These are phyloP conservation scores for Fraxinus baroniana DNA, from an alignment of 305 asterid genomes.

Conservation along the genomic window DNA sequence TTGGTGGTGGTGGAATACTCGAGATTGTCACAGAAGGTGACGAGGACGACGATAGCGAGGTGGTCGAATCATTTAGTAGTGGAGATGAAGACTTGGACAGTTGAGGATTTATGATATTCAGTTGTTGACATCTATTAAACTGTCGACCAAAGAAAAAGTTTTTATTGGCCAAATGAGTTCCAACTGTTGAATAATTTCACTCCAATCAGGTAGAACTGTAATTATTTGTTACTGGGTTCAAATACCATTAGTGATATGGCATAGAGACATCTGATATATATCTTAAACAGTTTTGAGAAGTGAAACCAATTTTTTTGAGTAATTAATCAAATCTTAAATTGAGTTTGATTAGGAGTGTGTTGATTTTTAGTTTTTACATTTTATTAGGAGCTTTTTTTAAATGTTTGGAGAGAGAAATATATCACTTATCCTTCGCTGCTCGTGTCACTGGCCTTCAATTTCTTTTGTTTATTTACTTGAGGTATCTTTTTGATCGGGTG, in stretches of 20 bases:
- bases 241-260: background rate
- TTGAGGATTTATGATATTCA: background rate
- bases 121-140: background rate
- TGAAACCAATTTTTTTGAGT: background rate
- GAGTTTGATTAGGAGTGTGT: background rate
- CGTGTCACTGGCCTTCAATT: background rate
- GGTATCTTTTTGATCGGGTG: background rate
- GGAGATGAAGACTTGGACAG: slow-evolving; percentile 61
- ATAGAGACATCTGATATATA: background rate
- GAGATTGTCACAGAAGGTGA: slow-evolving; percentile 75
- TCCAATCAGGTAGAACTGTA: background rate
- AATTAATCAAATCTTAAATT: background rate
- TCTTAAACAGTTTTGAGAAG: background rate
- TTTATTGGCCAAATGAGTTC: background rate
- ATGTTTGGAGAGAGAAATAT: background rate
- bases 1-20: slow-evolving; percentile 58
- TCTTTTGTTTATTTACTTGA: background rate
- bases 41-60: slow-evolving; percentile 70
- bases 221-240: background rate
- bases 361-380: background rate
- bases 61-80: slow-evolving; percentile 63
- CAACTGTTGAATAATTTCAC: background rate
- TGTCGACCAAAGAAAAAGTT: background rate
- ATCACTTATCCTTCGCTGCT: background rate
- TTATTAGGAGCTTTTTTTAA: background rate